These are phyloP conservation scores for Triticum turgidum DNA, from an alignment of 176 grass and related monocot genomes.

Conservation along the genomic window DNA sequence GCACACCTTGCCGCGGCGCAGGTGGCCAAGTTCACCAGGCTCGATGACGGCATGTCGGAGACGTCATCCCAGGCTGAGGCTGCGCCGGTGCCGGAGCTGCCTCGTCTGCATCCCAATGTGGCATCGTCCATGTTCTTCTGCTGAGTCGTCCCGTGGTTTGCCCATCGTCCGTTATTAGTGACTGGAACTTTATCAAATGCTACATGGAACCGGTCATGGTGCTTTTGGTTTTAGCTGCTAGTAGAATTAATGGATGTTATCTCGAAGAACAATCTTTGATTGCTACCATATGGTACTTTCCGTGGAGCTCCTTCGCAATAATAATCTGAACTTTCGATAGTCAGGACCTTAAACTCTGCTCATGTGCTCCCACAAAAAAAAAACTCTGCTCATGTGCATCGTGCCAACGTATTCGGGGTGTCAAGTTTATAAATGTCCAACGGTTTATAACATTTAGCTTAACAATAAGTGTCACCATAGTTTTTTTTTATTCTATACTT, in stretches of 20 bases:
- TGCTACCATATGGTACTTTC: background rate
- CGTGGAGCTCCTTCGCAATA: background rate
- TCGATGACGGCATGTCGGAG: constrained; percentile 37
- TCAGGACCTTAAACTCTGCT: background rate
- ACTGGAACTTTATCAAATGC: background rate
- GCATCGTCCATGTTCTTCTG: constrained; percentile 64
- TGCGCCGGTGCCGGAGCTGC: constrained; percentile 27
- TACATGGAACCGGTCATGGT: background rate
- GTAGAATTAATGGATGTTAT: background rate
- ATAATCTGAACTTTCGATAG: background rate
- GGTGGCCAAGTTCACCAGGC: constrained; percentile 49
- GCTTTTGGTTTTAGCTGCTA: background rate
- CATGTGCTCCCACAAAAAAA: too few relatives aligned
- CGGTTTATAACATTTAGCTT: background rate
- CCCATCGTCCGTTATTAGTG: background rate
- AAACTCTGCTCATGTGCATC: background rate
- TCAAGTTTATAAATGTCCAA: background rate
- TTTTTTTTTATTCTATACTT: background rate
- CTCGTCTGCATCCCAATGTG: constrained; percentile 37
- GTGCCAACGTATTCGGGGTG: background rate
- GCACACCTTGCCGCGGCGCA: constrained; percentile 58
- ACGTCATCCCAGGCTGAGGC: constrained; percentile 12
- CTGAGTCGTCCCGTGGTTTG: background rate
- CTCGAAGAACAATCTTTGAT: background rate
- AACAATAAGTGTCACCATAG: background rate